Base-by-base conservation (phyloP, 345 rosid genomes). In the Gossypium anomalum region DNA sequence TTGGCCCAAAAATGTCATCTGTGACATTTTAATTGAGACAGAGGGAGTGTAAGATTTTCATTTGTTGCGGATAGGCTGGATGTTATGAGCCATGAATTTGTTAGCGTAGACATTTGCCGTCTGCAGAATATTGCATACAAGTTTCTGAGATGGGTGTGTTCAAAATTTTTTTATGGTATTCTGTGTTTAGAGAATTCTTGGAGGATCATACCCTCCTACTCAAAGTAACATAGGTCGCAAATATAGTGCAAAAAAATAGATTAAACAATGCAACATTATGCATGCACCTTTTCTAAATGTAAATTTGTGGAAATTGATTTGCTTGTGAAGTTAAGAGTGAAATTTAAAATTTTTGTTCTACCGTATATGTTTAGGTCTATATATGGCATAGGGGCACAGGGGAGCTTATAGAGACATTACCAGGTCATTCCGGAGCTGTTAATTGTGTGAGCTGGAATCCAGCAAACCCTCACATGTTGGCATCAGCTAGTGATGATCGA, bases 361-460 rank as follows among this genome's bases (percentile, higher is more conserved):
- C 41, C 11, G 12, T 59, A 43, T 70, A 55, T 66, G 53, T 79
- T 73, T 78, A 90, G 94, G 92, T 90, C 73, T 88, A 88, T 75
- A 77, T 90, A 56, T 90, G 92, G 92, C 90, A 85, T 72, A 81
- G 84, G 80, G 82, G 81, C 52, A 76, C 88, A 0, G 80, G 84
- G 34, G 87, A 86, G 62, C 89, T 79, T 72, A 72, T 90, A 43
- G 80, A 72, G 81, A 81, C 85, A 43, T 77, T 90, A 77, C 78
- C 87, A 0, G 92, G 94, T 60, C 94, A 90, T 80, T 85, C 94
- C 0, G 94, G 94, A 64, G 80, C 89, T 19, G 88, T 88, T 0
- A 90, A 88, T 77, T 84, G 95, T 71, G 92, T 90, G 77, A 90
- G 89, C 89, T 90, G 95, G 92, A 90, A 82, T 73, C 92, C 92